Percentiles rank a stretch among this genome's conserved stretches.
Evolutionary conservation across 2,329 filamentous ascomycete species (phyloP).

Genomic region (Diplodia intermedia): DNA sequence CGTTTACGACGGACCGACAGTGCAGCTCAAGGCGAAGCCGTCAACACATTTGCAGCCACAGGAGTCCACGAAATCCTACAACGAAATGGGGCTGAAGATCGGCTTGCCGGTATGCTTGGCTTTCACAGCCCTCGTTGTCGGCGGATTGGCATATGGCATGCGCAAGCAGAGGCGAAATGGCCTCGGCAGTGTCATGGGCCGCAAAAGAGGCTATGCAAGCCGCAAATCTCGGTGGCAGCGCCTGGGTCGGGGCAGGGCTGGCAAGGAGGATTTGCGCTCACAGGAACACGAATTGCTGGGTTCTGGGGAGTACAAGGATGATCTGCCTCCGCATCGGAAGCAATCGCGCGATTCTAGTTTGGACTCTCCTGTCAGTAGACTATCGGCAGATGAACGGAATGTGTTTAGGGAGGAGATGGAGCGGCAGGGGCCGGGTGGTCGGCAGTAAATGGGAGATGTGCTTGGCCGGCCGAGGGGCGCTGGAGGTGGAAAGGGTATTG

Average conservation of each 20-base stretch:
- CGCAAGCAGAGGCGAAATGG: constrained; percentile 49
- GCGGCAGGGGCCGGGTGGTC: constrained; percentile 46
- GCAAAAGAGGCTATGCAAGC: constrained; percentile 48
- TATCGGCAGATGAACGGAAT: constrained; percentile 39
- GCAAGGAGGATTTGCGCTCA: constrained; percentile 41
- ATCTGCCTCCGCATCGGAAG: constrained; percentile 25
- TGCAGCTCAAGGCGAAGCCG: constrained; percentile 47
- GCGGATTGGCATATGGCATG: constrained; percentile 53
- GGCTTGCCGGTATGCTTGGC: constrained; percentile 52
- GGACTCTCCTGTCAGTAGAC: constrained; percentile 40
- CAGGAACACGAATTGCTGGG: constrained; percentile 41
- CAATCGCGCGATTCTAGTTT: constrained; percentile 37
- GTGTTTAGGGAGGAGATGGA: constrained; percentile 49
- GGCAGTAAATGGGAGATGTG: neutral
- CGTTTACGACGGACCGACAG: constrained; percentile 46
- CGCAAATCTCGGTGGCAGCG: constrained; percentile 48
- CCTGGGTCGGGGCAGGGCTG: constrained; percentile 39
- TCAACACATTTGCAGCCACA: constrained; percentile 46
- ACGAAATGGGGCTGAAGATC: constrained; percentile 31
- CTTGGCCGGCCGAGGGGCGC: neutral
- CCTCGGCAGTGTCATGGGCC: constrained; percentile 47
- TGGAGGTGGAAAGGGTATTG: neutral
- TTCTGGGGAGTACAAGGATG: constrained; percentile 22
- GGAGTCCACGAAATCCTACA: constrained; percentile 32
- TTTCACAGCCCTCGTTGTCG: constrained; percentile 46